Conservation (phyloP, 169 alveolate genomes). For the Cryptosporidium ryanae region DNA sequence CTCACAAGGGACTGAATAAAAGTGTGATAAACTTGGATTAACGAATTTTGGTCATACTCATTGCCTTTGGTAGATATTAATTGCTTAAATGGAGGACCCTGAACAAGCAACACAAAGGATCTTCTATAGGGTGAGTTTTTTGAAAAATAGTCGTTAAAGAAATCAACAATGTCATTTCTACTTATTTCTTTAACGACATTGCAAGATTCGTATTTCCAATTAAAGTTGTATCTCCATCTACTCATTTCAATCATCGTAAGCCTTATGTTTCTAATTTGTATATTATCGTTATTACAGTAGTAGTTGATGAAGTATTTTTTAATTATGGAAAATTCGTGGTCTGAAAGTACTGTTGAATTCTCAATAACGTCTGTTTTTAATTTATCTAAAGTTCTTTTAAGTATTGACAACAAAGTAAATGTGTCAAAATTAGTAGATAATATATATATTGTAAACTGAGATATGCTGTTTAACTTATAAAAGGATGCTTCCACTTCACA, state of each 20-base stretch:
- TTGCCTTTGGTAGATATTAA: neutral
- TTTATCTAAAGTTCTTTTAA: neutral
- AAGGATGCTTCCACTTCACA: constrained; percentile 52
- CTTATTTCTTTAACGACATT: neutral
- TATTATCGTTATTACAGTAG: constrained; percentile 17
- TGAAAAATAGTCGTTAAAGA: constrained; percentile 33
- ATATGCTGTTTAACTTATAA: constrained; percentile 45
- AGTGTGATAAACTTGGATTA: neutral
- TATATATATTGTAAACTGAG: constrained; percentile 54
- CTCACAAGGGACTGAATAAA: neutral
- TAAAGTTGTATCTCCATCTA: constrained; percentile 64
- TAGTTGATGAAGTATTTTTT: constrained; percentile 25
- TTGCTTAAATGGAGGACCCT: constrained; percentile 68
- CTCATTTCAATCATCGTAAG: constrained; percentile 26
- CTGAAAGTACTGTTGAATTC: neutral
- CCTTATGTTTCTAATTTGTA: constrained; percentile 36
- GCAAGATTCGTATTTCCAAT: constrained; percentile 59
- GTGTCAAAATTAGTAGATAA: constrained; percentile 53
- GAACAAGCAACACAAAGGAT: constrained; percentile 48
- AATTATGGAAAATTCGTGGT: neutral
- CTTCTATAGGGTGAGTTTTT: constrained; percentile 29
- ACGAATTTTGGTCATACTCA: neutral
- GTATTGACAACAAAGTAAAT: constrained; percentile 44
- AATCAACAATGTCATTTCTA: constrained; percentile 4
- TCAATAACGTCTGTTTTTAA: constrained; percentile 39